Evolutionary conservation across 2,329 filamentous ascomycete genomes (phyloP), one percentile per base, ranked within the genome.

Genomic region (Aspergillus unguis): DNA sequence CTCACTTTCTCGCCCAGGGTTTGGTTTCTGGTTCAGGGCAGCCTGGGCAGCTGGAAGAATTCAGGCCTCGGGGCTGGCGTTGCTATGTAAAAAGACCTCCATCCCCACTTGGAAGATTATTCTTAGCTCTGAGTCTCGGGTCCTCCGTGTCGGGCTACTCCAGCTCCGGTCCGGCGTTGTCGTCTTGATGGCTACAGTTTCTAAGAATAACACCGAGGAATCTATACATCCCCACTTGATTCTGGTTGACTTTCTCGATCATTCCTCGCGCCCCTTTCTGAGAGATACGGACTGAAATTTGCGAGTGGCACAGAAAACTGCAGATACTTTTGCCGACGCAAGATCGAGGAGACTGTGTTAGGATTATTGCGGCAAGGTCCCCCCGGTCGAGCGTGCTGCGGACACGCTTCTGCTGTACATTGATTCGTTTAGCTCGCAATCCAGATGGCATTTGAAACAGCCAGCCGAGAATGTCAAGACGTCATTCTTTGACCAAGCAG

Each of bases 1-100:
- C 60, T 64, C 61, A 62, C 58, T 51, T 42, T 48, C 54, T 63
- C 54, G 57, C 58, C 50, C 43, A 48, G 50, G 51, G 54, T 52
- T 58, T 50, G 55, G 53, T 52, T 57, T 43, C 17, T 17, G 17
- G 17, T 17, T 17, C 17, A 17, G 17, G 49, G 49, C 28, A 41
- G 17, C 28, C 40, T 43, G 48, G 38, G 41, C 44, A 50, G 11
- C 25, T 48, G 41, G 35, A 42, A 25, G 26, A 50, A 52, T 36
- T 36, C 23, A 17, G 37, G 25, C 40, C 37, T 29, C 26, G 8
- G 5, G 17, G 17, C n/a, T 45, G 41, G 40, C 31, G 35, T 37
- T 44, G 48, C 17, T 33, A 32, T 42, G 10, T 41, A 41, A n/a
- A 9, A 38, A 48, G 25, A 36, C 26, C 27, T 23, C 27, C 17